Base-by-base conservation (phyloP, 1,284 basidiomycete genomes). In the Sanghuangporus baumii region DNA sequence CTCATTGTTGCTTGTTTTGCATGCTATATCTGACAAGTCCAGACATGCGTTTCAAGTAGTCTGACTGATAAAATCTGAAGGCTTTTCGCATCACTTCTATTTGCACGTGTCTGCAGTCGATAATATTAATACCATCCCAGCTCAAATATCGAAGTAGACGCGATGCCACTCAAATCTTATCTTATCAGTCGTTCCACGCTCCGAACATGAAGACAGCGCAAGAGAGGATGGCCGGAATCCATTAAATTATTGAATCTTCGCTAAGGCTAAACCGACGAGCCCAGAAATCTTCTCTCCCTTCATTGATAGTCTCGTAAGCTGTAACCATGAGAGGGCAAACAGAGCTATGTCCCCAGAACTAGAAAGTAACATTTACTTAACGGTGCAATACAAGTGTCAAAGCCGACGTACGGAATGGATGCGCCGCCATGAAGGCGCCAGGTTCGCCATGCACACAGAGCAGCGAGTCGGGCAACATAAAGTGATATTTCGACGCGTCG, bases 401-500 rank as follows among this genome's bases (percentile, higher is more conserved):
- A 9, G 1, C n/a, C 18, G 50, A 59, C 40, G 31, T 23, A 66
- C 43, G 60, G 47, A 26, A 66, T 47, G 34, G 8, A 55, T 47
- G 6, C 46, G 1, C 63, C 63, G 34, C 63, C 61, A 7, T 55
- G 34, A 34, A 55, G 9, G 18, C 56, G 16, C 51, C 50, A 66
- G 7, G 52, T 40, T 38, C 60, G 43, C 66, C 66, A 66, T 8
- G 37, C 46, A 47, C 63, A 56, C 9, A 57, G 41, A 6, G 64
- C 41, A 48, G 66, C 63, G 23, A 65, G 66, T 11, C 66, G 66
- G 14, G 63, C 61, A 20, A 58, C 56, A 26, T 66, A 65, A n/a
- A 66, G 38, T 16, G 66, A 60, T 38, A 66, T 51, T n/a, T 66
- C 66, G 12, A 46, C 41, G 8, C 66, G 63, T 16, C 66, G 34